Evolutionary conservation across 148 eudicot genomes (phyloP).

Genomic region (Polygonum maritimum): DNA sequence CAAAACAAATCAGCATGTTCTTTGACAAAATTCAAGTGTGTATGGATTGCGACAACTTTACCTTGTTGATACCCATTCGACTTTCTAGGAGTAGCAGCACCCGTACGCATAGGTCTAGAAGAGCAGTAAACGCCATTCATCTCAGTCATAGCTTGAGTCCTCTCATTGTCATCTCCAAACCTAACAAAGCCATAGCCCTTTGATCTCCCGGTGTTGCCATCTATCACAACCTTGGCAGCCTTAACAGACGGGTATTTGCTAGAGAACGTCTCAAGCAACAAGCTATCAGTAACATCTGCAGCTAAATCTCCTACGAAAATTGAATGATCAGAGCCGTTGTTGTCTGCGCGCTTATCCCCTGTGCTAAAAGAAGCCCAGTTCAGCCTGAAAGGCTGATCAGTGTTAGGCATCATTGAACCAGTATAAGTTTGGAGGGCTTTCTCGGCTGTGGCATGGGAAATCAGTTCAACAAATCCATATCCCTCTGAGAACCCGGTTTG

Average conservation of each 20-base stretch:
- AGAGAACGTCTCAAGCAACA: conserved; percentile 77
- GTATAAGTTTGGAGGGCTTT: conserved; percentile 53
- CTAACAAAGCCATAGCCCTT: conserved; percentile 99
- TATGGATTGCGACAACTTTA: conserved; percentile 8
- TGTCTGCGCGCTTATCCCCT: conserved; percentile 70
- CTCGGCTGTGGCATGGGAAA: conserved; percentile 66
- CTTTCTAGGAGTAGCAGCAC: conserved; percentile 89
- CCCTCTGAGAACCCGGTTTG: conserved; percentile 81
- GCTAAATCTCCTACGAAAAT: conserved; percentile 97
- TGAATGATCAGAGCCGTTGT: conserved; percentile 78
- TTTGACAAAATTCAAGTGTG: not conserved
- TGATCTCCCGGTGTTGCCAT: conserved; percentile 82
- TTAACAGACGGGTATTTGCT: conserved; percentile 78
- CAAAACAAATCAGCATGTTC: not conserved
- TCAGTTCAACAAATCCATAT: conserved; percentile 86
- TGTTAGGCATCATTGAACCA: conserved; percentile 61
- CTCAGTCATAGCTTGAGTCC: conserved; percentile 83
- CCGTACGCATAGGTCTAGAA: conserved; percentile 93
- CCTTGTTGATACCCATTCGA: conserved; percentile 80
- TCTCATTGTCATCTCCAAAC: conserved; percentile 88
- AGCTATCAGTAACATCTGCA: conserved; percentile 78
- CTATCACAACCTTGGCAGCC: conserved; percentile 94
- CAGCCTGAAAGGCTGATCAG: conserved; percentile 78
- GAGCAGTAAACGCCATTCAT: conserved; percentile 92
- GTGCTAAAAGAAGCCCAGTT: conserved; percentile 94